phyloP scores from a whole-genome alignment of 768 basidiomycete genomes.

The Lactarius quietus region DNA sequence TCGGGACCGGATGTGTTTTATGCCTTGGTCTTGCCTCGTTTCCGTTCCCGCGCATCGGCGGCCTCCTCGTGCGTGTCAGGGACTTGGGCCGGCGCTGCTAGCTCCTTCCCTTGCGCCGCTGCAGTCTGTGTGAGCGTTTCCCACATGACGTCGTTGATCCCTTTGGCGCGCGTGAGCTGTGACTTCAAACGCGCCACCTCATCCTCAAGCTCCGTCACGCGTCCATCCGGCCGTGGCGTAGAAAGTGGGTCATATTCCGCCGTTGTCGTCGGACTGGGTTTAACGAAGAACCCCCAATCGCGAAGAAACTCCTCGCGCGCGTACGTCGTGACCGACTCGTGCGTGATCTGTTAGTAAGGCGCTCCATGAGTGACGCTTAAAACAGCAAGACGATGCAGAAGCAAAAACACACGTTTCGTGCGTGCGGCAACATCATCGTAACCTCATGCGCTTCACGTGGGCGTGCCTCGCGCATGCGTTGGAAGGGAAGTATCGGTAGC shows the following conservation, averaged over 20 bases:
- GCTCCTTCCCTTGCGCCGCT: conserved; percentile 38
- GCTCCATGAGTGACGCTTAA: neutral
- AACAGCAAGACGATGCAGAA: neutral
- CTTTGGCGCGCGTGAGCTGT: conserved; percentile 79
- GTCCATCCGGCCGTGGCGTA: conserved; percentile 43
- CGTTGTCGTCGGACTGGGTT: conserved; percentile 34
- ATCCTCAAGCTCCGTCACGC: conserved; percentile 63
- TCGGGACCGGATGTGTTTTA: conserved; percentile 11
- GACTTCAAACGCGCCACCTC: conserved; percentile 65
- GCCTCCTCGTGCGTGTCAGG: conserved; percentile 16
- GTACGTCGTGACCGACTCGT: conserved; percentile 38
- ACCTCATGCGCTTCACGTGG: conserved; percentile 69
- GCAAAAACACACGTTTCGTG: conserved; percentile 39
- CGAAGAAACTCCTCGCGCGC: conserved; percentile 51
- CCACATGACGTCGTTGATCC: conserved; percentile 96
- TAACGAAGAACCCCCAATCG: conserved; percentile 66
- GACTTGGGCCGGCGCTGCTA: conserved; percentile 12
- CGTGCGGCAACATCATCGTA: conserved; percentile 52
- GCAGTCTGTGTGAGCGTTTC: conserved; percentile 70
- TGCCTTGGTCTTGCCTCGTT: conserved; percentile 24
- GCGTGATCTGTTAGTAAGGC: conserved; percentile 22
- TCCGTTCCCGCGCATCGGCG: conserved; percentile 16
- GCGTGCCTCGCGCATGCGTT: conserved; percentile 66
- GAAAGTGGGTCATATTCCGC: conserved; percentile 34
- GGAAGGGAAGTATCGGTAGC: conserved; percentile 64